Evolutionary conservation across 768 basidiomycete genomes (phyloP).

Genomic region (Lentinula detonsa): DNA sequence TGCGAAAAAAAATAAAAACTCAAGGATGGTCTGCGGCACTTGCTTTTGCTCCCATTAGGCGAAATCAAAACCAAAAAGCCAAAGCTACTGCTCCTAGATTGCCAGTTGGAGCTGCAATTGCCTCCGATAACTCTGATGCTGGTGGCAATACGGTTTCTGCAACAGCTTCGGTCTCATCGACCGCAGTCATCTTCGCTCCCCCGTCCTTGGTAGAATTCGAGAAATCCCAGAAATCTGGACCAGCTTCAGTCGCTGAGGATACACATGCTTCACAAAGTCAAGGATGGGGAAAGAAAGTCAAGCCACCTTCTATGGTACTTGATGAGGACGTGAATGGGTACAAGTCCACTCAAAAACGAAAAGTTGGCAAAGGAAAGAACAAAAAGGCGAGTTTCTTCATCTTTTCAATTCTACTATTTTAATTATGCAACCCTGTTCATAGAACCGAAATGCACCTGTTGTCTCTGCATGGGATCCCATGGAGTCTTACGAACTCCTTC

Average conservation of each 20-base stretch:
- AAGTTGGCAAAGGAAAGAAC: slow-evolving; percentile 46
- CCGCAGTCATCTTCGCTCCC: slow-evolving; percentile 68
- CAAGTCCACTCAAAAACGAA: slow-evolving; percentile 48
- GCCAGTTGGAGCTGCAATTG: slow-evolving; percentile 58
- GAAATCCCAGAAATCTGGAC: not conserved
- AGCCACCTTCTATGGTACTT: slow-evolving; percentile 85
- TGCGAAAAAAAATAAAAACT: slow-evolving; percentile 20
- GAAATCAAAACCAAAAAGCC: slow-evolving; percentile 49
- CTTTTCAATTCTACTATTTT: not conserved
- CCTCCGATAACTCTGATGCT: slow-evolving; percentile 12
- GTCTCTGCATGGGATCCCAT: slow-evolving; percentile 67
- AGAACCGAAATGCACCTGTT: slow-evolving; percentile 58
- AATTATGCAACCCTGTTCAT: slow-evolving; percentile 3
- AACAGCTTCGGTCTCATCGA: slow-evolving; percentile 26
- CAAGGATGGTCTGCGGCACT: slow-evolving; percentile 88
- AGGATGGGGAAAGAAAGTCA: slow-evolving; percentile 85
- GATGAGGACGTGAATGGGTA: slow-evolving; percentile 89
- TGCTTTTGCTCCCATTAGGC: slow-evolving; percentile 80
- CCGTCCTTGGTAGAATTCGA: slow-evolving; percentile 45
- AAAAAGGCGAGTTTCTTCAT: slow-evolving; percentile 47
- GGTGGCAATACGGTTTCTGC: slow-evolving; percentile 16
- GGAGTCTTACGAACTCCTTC: slow-evolving; percentile 74
- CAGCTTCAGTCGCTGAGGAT: slow-evolving; percentile 14
- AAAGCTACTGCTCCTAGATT: slow-evolving; percentile 48
- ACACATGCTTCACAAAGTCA: slow-evolving; percentile 36